Evolutionary conservation across 176 grass and related monocot genomes (phyloP).

Genomic region (Hsuehochloa calcarea): DNA sequence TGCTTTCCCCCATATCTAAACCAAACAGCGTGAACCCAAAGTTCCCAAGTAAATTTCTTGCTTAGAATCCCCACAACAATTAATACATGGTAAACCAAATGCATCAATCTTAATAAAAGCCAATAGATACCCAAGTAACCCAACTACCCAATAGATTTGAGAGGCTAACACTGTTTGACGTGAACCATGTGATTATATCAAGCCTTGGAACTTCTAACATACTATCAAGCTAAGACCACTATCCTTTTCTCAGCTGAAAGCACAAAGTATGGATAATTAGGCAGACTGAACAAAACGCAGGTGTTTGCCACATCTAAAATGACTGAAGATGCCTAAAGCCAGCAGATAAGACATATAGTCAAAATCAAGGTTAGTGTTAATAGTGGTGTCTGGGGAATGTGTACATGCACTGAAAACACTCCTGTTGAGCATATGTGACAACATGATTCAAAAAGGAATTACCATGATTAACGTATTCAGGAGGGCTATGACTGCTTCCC

Average conservation of each 20-base stretch:
- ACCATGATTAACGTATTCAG: conserved; percentile 40
- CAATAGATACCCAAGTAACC: background rate
- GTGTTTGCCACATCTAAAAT: background rate
- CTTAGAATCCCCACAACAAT: background rate
- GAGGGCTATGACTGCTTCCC: conserved; percentile 29
- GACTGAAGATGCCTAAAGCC: background rate
- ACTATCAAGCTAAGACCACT: background rate
- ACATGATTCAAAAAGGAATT: conserved; percentile 11
- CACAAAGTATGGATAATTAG: background rate
- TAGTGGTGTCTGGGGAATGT: background rate
- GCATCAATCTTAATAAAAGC: background rate
- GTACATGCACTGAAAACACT: background rate
- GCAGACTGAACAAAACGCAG: background rate
- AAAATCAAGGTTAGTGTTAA: background rate
- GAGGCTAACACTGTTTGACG: background rate
- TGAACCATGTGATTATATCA: background rate
- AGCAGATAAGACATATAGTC: background rate
- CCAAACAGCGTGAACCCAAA: background rate
- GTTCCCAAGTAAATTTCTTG: background rate
- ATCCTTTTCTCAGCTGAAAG: background rate
- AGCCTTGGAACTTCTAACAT: background rate
- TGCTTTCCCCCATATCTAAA: background rate
- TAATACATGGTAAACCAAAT: background rate
- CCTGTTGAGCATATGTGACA: background rate
- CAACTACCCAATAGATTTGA: background rate